phyloP scores from a whole-genome alignment of 169 alveolate species.

The Cryptosporidium parvum region DNA sequence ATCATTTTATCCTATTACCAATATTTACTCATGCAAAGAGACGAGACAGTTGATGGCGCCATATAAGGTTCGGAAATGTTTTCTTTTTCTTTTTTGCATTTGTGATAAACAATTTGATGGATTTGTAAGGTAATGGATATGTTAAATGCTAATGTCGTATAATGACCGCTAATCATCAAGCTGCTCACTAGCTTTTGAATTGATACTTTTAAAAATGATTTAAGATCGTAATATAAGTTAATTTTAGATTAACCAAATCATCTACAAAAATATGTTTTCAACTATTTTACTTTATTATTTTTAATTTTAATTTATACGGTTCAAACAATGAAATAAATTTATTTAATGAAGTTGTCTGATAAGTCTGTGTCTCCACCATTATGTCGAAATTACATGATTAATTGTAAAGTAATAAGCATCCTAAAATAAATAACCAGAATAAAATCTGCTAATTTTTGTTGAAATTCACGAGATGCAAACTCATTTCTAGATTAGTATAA shows the following conservation, averaged over 20 bases:
- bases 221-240: not conserved
- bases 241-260: not conserved
- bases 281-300: too few relatives aligned
- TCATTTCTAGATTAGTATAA: not conserved
- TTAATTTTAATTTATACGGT: too few relatives aligned
- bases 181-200: not conserved
- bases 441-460: not conserved
- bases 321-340: too few relatives aligned
- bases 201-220: too few relatives aligned
- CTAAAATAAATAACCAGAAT: not conserved
- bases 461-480: not conserved
- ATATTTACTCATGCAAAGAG: slow-evolving; percentile 45
- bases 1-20: not conserved
- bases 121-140: not conserved
- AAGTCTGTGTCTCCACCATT: slow-evolving; percentile 8
- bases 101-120: not conserved
- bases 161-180: not conserved
- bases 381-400: not conserved
- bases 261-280: not conserved
- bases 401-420: not conserved
- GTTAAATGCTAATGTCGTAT: not conserved
- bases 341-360: too few relatives aligned
- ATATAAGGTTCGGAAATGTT: not conserved
- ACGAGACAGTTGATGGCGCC: slow-evolving; percentile 49
- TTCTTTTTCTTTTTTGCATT: not conserved